Percentiles rank a stretch among this genome's conserved stretches.
Conservation (phyloP, 2,329 filamentous ascomycete genomes). For the Pseudogymnoascus sp. region DNA sequence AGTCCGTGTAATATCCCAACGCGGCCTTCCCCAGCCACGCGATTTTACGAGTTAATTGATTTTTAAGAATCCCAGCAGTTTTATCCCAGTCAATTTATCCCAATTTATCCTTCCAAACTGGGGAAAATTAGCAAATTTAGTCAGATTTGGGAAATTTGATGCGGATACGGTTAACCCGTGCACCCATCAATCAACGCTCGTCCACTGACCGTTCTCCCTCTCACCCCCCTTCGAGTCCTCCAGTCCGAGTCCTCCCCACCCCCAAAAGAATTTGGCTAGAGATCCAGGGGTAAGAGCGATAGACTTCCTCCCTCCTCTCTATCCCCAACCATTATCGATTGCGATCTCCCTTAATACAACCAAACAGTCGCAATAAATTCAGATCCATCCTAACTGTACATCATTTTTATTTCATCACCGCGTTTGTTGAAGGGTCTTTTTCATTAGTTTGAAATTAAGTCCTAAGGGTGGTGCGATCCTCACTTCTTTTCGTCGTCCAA, state of each 20-base stretch:
- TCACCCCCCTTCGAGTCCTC: not conserved
- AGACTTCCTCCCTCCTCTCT: not conserved
- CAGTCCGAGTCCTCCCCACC: not conserved
- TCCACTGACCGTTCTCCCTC: not conserved
- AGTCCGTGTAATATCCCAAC: not conserved
- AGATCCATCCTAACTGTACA: not conserved
- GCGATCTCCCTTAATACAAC: not conserved
- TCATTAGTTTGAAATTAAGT: not conserved
- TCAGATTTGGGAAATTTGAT: not conserved
- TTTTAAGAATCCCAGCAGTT: not conserved
- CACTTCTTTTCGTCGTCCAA: not conserved
- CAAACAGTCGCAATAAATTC: not conserved
- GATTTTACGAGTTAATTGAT: not conserved
- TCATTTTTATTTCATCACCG: not conserved
- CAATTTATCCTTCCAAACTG: not conserved
- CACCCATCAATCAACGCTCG: not conserved
- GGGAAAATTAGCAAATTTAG: not conserved
- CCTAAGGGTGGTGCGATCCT: not conserved
- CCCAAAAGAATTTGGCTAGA: not conserved
- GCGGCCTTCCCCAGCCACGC: not conserved
- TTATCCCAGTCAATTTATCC: conserved; percentile 2
- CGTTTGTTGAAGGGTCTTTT: not conserved
- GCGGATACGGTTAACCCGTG: not conserved
- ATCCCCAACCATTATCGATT: not conserved
- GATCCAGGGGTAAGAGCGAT: conserved; percentile 1